These are phyloP conservation scores for Colletotrichum horii DNA, from an alignment of 2,329 filamentous ascomycete genomes.

Conservation along the genomic window DNA sequence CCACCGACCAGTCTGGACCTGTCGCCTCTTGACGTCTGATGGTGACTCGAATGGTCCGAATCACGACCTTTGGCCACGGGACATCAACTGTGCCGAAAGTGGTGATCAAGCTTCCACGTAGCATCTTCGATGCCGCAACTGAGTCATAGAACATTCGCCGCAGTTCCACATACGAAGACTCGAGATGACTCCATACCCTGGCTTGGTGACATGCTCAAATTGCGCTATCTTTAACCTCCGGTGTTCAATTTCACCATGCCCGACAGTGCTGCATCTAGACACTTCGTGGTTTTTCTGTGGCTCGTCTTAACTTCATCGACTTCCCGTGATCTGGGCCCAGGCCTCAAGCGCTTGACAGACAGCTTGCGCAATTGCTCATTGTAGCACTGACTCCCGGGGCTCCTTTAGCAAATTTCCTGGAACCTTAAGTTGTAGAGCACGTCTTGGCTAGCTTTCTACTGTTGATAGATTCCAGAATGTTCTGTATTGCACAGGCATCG, in stretches of 20 bases:
- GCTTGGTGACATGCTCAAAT: not conserved
- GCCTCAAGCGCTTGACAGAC: not conserved
- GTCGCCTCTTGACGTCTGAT: not conserved
- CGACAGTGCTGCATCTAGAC: not conserved
- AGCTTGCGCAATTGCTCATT: not conserved
- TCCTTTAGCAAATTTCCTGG: not conserved
- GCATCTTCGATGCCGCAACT: not conserved
- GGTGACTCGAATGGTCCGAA: not conserved
- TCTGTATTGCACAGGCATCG: not conserved
- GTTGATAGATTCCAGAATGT: not conserved
- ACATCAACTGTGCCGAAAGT: not conserved
- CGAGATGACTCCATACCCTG: not conserved
- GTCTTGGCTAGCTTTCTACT: not conserved
- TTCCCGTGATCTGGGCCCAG: not conserved
- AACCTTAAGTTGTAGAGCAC: not conserved
- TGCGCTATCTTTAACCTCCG: not conserved
- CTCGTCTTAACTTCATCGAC: not conserved
- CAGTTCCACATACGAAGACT: not conserved
- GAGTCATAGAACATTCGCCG: slow-evolving; percentile 1
- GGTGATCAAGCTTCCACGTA: not conserved
- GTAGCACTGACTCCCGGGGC: not conserved
- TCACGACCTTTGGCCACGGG: not conserved
- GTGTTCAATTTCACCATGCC: not conserved
- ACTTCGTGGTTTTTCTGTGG: not conserved
- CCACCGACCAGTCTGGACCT: slow-evolving; percentile 2